Evolutionary conservation across 2,329 filamentous ascomycete genomes (phyloP).

Genomic region (Penicillium sp.): DNA sequence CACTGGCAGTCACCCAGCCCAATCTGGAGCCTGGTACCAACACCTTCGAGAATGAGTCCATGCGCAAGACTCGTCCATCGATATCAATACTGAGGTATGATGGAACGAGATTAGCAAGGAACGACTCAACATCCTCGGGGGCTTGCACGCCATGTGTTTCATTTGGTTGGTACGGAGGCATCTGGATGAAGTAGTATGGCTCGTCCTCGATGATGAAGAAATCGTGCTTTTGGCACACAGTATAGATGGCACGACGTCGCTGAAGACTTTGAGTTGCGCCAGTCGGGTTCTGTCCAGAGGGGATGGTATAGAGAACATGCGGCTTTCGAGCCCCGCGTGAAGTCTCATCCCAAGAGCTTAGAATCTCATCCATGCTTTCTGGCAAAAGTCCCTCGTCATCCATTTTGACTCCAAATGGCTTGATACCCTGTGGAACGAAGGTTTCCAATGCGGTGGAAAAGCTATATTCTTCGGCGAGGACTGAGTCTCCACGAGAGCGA

Average conservation of each 20-base stretch:
- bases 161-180: neutral
- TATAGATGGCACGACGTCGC: conserved; percentile 4
- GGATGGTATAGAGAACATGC: conserved; percentile 64
- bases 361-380: conserved; percentile 57
- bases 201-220: conserved; percentile 14
- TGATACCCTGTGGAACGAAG: conserved; percentile 58
- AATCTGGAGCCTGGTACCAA: conserved; percentile 73
- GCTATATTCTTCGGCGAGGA: conserved; percentile 83
- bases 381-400: conserved; percentile 63
- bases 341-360: conserved; percentile 60
- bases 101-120: conserved; percentile 55
- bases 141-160: neutral
- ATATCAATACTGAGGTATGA: conserved; percentile 72
- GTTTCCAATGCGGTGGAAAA: conserved; percentile 71
- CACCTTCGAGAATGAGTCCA: conserved; percentile 87
- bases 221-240: conserved; percentile 6
- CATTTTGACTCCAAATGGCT: conserved; percentile 59
- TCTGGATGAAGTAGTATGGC: conserved; percentile 12
- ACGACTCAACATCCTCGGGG: neutral
- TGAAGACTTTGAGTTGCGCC: conserved; percentile 5
- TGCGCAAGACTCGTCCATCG: conserved; percentile 78
- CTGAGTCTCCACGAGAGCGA: conserved; percentile 61
- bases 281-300: conserved; percentile 66
- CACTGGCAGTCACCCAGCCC: conserved; percentile 82
- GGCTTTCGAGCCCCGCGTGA: conserved; percentile 58